Base-by-base conservation (phyloP, 352 stramenopile species). In the Blastocystis sp. region DNA sequence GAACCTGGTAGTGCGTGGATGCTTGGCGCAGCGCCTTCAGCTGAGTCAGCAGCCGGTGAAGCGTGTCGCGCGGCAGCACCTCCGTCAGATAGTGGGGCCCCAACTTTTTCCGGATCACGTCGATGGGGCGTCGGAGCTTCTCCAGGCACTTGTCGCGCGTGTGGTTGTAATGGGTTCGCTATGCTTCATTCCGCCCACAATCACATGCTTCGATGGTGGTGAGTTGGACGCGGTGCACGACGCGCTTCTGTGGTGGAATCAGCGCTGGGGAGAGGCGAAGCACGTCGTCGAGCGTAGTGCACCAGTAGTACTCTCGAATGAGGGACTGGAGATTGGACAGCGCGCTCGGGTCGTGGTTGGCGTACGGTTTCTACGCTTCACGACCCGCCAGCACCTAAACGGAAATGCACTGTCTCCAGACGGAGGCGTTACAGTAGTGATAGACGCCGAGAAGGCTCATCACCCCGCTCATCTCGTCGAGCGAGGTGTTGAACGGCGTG, bases 271-370 rank as follows among this genome's bases (percentile, higher is more conserved):
- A 84, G 23, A 84, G 53, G 43, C 60, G 74, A 60, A 59, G 10
- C 10, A 84, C 17, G 34, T 84, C 74, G 1, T 23, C n/a, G 17
- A 84, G 52, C 17, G 74, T 84, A 28, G 74, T 84, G 34, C 74
- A 64, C 74, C 74, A 84, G 28, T 67, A 84, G 61, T 84, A 84
- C 21, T 84, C 74, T 14, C 28, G 53, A 38, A 84, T 84, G 17
- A 84, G 38, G 9, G 21, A 45, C 1, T 62, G 56, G 11, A 84
- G 19, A 34, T 52, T 21, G 14, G 14, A 2, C 28, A 28, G 14
- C 21, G 34, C 74, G 34, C 10, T 1, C 1, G n/a, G 1, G 61
- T 14, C n/a, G n/a, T 45, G 17, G 9, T 28, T 2, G 14, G 1
- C 19, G 2, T 59, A 52, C n/a, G 74, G 74, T 21, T 60, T 53